phyloP scores from a whole-genome alignment of 495 filamentous ascomycete genomes.

The Penicillium chermesinum region DNA sequence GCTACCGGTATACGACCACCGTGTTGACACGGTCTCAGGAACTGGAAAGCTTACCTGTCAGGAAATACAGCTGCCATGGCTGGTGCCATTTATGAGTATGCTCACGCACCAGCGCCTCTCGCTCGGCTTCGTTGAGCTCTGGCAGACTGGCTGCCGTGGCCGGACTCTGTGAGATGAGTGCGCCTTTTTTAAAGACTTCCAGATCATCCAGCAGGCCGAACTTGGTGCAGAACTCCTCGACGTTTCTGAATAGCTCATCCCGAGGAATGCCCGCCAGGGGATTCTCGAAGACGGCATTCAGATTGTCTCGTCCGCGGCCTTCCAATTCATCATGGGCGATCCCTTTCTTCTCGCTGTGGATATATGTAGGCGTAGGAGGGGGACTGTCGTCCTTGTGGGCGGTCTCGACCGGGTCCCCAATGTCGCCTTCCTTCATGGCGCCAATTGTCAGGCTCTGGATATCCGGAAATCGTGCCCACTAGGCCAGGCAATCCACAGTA shows the following conservation, averaged over 20 bases:
- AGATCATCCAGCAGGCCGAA: constrained; percentile 40
- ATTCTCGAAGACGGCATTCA: constrained; percentile 42
- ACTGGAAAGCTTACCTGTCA: constrained; percentile 37
- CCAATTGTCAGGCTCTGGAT: neutral
- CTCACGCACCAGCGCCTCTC: constrained; percentile 39
- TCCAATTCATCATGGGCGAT: constrained; percentile 17
- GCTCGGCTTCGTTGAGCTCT: constrained; percentile 45
- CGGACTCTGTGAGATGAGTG: constrained; percentile 49
- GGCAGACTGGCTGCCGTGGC: constrained; percentile 31
- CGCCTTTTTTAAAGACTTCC: constrained; percentile 47
- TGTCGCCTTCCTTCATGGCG: constrained; percentile 9
- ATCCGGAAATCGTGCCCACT: neutral
- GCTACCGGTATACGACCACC: too few relatives aligned
- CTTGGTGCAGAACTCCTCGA: constrained; percentile 45
- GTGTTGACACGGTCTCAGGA: neutral
- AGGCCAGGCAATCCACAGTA: neutral
- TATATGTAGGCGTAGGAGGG: constrained; percentile 5
- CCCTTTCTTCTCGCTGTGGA: constrained; percentile 9
- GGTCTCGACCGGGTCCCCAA: neutral
- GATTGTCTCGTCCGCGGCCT: constrained; percentile 9
- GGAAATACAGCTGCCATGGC: constrained; percentile 51
- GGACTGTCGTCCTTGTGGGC: constrained; percentile 6
- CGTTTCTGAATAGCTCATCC: constrained; percentile 43
- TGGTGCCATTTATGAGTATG: constrained; percentile 53
- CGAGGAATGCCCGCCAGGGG: constrained; percentile 47